phyloP scores from a whole-genome alignment of 371 early-diverging fungal species.

The Cokeromyces recurvatus region DNA sequence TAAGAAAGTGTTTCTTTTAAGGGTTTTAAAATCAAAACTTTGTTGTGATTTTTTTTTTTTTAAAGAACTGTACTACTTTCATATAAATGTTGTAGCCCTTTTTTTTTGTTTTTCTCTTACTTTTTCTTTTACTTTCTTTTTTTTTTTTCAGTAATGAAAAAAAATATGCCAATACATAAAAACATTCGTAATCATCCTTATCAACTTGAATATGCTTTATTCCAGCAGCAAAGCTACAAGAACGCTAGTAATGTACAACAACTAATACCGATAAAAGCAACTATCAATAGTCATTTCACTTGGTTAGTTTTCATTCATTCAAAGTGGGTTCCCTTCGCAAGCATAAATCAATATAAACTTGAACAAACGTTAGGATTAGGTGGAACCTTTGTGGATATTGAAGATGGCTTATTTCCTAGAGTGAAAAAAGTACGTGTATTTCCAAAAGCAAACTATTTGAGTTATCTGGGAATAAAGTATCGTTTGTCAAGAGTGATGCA shows the following conservation, averaged over 20 bases:
- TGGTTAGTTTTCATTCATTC: constrained; percentile 44
- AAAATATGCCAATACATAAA: constrained; percentile 6
- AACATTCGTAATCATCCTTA: constrained; percentile 39
- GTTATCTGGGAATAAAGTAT: constrained; percentile 45
- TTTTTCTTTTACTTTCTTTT: constrained; percentile 1
- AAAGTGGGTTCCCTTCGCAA: constrained; percentile 46
- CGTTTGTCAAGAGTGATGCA: constrained; percentile 48
- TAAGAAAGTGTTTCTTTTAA: no score
- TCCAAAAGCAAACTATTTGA: constrained; percentile 43
- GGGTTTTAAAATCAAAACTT: no score
- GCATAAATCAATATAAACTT: constrained; percentile 33
- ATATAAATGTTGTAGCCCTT: no score
- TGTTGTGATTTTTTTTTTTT: no score
- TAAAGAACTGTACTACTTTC: no score
- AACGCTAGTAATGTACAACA: no score
- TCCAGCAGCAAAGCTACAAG: no score
- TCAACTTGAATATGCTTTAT: constrained; percentile 33
- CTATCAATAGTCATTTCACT: constrained; percentile 21
- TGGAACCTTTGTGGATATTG: constrained; percentile 46
- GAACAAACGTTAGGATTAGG: constrained; percentile 44
- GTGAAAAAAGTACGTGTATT: constrained; percentile 46
- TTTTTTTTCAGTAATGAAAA: constrained; percentile 1
- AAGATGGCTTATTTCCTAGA: constrained; percentile 38
- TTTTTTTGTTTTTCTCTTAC: constrained; percentile 2
- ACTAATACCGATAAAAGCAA: no score